Evolutionary conservation across 805 yeast species (phyloP), one percentile per base, ranked within the genome.

Genomic region (Cyberlindnera petersonii): DNA sequence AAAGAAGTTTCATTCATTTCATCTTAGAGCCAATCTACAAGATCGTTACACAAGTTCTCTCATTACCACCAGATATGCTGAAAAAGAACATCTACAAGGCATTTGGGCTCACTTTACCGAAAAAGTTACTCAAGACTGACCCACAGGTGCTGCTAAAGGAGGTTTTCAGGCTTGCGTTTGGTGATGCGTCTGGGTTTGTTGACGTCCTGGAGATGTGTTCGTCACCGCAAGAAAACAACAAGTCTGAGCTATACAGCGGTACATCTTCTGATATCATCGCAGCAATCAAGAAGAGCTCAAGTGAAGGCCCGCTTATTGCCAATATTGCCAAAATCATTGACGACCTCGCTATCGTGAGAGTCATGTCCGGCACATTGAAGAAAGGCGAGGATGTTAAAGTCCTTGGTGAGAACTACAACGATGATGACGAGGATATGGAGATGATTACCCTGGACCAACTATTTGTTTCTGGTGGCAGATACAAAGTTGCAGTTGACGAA

Each of bases 11-110:
- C 53, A 76, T 37, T 57, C 86, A 1, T 84, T 91, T 87, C 49
- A 69, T 93, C 7, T 61, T 88, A 8, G 77, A 76, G 19, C 98
- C 98, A 3, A 52, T 91, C 10, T 91, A 88, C 63, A 89, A 91
- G 56, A 56, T 89, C 8, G 62, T 80, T 26, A 69, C 86, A 0
- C 69, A 75, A 35, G 68, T 84, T 0, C 53, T 91, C 9, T 69
- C 86, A 0, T 66, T 72, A 24, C 72, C 73, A 14, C 61, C 74
- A 3, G 57, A 61, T 5, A 63, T 63, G 0, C 55, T 86, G 14
- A 55, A 70, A 9, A 40, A 42, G 3, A 56, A 74, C 17, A 58
- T 86, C n/a, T 64, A 68, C 52, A 51, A 65, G 2, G 62, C 75
- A 22, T 78, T 81, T 39, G 68, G 71, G 4, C 60, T 76, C 17